Evolutionary conservation across 371 early-diverging fungal genomes (phyloP), one percentile per base, ranked within the genome.

Genomic region (Choanephora cucurbitarum): DNA sequence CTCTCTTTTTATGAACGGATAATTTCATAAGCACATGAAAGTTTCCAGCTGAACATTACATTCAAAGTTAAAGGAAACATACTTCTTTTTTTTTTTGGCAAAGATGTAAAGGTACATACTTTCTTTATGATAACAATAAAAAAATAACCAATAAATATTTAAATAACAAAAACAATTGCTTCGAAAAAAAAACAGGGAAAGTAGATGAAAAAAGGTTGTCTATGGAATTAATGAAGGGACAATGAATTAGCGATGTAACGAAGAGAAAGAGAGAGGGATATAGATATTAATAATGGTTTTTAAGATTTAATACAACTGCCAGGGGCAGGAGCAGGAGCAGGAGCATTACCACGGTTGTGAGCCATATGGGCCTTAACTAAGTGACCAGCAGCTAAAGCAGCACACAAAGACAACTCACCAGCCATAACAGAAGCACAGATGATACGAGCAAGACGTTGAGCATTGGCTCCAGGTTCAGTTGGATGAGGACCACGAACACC

Each of bases 341-440:
- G 21, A 22, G 59, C 42, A 15, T 62, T 60, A 46, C 76, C 80
- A 52, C 94, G 82, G 69, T 94, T 94, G 45, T 91, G 91, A 33
- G 80, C 80, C 87, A 94, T 93, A 49, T 94, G 94, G 5, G 87
- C 79, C 69, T 85, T 77, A 47, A 94, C 94, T 56, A 94, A 67
- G 61, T 93, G 91, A 31, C 92, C 93, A n/a, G 91, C 86, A 14
- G 90, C 90, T 46, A 95, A 75, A 5, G 97, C 97, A 8, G 92
- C 81, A 60, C 90, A 89, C 44, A 94, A 73, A 9, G 92, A 91
- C 24, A 98, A 79, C 70, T 98, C 98, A 43, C 97, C 98, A n/a
- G 97, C 97, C 92, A 98, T 91, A 19, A 97, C 97, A 19, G 93
- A 80, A 5, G 95, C 94, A 60, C 89, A 91, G 47, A 97, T 91